A percentile compares a stretch with the other conserved stretches of the same genome.
Conservation (phyloP, 257 asterid species). For the Jacaranda mimosifolia region DNA sequence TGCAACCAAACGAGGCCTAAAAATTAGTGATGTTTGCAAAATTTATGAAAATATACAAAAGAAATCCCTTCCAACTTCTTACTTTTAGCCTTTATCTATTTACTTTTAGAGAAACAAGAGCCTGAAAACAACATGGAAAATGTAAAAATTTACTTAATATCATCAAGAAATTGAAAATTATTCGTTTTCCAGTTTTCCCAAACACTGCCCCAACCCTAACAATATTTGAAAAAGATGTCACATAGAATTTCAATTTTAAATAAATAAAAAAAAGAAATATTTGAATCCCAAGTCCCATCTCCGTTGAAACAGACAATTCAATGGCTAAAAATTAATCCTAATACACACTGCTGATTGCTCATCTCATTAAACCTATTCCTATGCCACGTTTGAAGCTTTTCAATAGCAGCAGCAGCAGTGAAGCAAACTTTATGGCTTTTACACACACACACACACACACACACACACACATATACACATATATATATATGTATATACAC, state of each 20-base stretch:
- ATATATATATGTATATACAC: no score
- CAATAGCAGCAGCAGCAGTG: slow-evolving; percentile 17
- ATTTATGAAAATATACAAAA: no score
- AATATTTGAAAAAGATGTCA: neutral
- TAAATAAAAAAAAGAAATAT: neutral
- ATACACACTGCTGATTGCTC: slow-evolving; percentile 32
- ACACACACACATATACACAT: no score
- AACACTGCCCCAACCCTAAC: neutral
- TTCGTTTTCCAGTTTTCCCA: neutral
- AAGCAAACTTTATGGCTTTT: slow-evolving; percentile 27
- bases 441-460: neutral
- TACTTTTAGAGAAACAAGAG: neutral
- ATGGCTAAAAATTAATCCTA: neutral
- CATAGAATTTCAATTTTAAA: neutral
- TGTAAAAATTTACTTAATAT: neutral
- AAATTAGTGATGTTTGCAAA: no score
- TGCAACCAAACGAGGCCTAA: no score
- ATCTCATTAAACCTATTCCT: slow-evolving; percentile 44
- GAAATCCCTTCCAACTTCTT: no score
- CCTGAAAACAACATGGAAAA: neutral
- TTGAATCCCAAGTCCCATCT: slow-evolving; percentile 4
- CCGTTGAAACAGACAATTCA: slow-evolving; percentile 32
- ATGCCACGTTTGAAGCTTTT: slow-evolving; percentile 23
- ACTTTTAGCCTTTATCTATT: neutral
- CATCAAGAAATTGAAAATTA: slow-evolving; percentile 6